Evolutionary conservation across 352 stramenopile species (phyloP).

Genomic region (Pelagophyceae sp.): DNA sequence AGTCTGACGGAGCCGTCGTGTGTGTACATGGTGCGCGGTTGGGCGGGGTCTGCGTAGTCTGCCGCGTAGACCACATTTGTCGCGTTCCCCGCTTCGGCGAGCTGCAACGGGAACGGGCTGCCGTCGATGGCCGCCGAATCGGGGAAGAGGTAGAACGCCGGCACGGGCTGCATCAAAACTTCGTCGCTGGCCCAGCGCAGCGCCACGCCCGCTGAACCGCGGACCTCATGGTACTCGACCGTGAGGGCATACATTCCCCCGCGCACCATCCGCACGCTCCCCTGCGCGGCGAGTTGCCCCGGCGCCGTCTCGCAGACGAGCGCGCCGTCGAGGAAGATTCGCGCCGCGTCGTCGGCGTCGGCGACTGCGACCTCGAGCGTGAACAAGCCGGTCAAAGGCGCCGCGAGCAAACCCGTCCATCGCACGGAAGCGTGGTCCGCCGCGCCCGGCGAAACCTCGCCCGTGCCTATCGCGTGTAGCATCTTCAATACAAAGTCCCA

Average conservation of each 20-base stretch:
- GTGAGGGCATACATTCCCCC: neutral
- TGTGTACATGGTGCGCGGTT: too few species aligned
- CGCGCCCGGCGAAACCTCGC: neutral
- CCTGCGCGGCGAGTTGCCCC: neutral
- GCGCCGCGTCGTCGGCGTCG: conserved; percentile 1
- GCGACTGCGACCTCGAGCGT: neutral
- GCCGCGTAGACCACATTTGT: too few species aligned
- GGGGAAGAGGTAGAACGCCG: conserved; percentile 1
- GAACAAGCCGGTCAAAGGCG: neutral
- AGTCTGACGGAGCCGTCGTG: too few species aligned
- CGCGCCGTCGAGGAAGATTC: neutral
- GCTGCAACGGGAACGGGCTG: neutral
- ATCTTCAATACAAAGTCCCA: too few species aligned
- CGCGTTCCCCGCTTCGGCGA: neutral
- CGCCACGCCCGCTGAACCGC: neutral
- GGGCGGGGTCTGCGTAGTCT: too few species aligned
- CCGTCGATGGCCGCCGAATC: neutral
- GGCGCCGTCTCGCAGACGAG: neutral
- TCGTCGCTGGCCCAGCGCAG: neutral
- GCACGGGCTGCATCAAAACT: neutral
- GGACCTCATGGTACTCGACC: neutral
- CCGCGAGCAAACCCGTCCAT: neutral
- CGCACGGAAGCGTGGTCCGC: neutral
- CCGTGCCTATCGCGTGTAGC: too few species aligned
- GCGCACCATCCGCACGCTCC: neutral